These are phyloP conservation scores for Dorcoceras hygrometricum DNA, from an alignment of 257 asterid species.

Conservation along the genomic window DNA sequence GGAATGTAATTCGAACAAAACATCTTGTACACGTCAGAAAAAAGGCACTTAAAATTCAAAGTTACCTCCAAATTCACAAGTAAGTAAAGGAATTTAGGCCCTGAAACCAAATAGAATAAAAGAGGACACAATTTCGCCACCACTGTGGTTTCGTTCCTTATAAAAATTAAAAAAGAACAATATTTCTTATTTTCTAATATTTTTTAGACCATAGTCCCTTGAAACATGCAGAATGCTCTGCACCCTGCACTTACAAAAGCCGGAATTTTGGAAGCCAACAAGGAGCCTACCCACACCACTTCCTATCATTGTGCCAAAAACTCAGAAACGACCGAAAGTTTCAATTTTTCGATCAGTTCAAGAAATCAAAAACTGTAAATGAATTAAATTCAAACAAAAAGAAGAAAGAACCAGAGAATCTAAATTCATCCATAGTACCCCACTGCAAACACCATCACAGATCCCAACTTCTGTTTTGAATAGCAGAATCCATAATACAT, in stretches of 20 bases:
- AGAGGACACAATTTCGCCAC: too few relatives aligned
- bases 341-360: conserved; percentile 11
- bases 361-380: too few relatives aligned
- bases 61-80: conserved; percentile 22
- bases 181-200: conserved; percentile 9
- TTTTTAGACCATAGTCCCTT: neutral
- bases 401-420: neutral
- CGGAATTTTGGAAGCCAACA: conserved; percentile 3
- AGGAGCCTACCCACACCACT: neutral
- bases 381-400: too few relatives aligned
- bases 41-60: neutral
- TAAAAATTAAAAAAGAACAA: conserved; percentile 16
- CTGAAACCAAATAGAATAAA: conserved; percentile 15
- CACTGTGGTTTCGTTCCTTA: too few relatives aligned
- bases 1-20: conserved; percentile 3
- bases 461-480: conserved; percentile 57
- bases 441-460: conserved; percentile 51
- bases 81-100: conserved; percentile 11
- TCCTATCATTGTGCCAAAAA: conserved; percentile 15
- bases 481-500: conserved; percentile 37
- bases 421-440: conserved; percentile 36
- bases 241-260: too few relatives aligned
- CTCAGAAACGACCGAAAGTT: conserved; percentile 8
- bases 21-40: neutral
- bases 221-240: conserved; percentile 13